phyloP scores from a whole-genome alignment of 331 rosid species.

The Ulmus americana region DNA sequence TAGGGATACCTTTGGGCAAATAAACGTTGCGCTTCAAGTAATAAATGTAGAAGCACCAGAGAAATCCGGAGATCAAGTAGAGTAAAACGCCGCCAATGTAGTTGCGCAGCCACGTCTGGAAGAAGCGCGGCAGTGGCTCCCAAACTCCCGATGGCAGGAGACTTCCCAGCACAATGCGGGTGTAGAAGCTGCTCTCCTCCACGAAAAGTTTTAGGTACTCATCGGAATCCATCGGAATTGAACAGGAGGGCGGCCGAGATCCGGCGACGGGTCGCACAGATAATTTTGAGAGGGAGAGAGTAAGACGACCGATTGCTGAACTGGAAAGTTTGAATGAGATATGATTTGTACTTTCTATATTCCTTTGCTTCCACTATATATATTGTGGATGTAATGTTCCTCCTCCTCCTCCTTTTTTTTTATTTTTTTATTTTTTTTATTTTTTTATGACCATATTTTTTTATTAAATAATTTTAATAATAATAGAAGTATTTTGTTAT shows the following conservation, averaged over 20 bases:
- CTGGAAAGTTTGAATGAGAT: too few relatives aligned
- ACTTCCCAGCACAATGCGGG: conserved; percentile 54
- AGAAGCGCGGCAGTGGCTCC: conserved; percentile 61
- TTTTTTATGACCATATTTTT: too few relatives aligned
- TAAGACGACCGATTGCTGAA: neutral
- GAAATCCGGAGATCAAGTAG: conserved; percentile 57
- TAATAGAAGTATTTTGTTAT: too few relatives aligned
- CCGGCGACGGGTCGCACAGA: neutral
- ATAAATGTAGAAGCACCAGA: conserved; percentile 78
- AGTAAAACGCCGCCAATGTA: conserved; percentile 58
- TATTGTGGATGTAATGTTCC: too few relatives aligned
- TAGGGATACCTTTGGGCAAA: conserved; percentile 54
- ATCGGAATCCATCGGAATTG: conserved; percentile 7
- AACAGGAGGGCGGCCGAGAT: neutral
- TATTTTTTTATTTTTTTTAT: too few relatives aligned
- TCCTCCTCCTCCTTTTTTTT: too few relatives aligned
- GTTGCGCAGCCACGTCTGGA: conserved; percentile 82
- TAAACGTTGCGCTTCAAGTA: conserved; percentile 60
- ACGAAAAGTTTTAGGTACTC: conserved; percentile 40
- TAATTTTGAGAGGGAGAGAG: neutral
- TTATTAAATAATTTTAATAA: too few relatives aligned
- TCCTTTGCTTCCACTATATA: too few relatives aligned
- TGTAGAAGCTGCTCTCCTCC: conserved; percentile 56
- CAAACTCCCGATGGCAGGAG: conserved; percentile 42
- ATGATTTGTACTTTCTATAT: too few relatives aligned